A percentile compares a stretch with the other conserved stretches of the same genome.
Conservation (phyloP, 2,329 filamentous ascomycete species). For the Aspergillus sp. region DNA sequence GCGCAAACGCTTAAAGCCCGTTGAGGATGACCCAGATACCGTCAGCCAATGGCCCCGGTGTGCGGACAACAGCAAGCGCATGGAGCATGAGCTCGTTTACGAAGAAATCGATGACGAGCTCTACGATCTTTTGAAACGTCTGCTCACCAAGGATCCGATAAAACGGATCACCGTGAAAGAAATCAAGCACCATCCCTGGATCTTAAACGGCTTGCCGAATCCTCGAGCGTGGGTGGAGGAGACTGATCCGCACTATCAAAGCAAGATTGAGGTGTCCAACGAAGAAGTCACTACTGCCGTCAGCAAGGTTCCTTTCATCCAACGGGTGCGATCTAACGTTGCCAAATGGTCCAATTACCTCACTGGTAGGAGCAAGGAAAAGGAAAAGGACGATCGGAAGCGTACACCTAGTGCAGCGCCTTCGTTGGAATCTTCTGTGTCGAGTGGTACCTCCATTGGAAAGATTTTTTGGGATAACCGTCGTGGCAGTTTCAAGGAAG, state of each 20-base stretch:
- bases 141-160: conserved; percentile 85
- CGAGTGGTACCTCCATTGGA: conserved; percentile 55
- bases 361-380: conserved; percentile 41
- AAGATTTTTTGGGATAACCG: conserved; percentile 52
- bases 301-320: conserved; percentile 81
- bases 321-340: conserved; percentile 77
- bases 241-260: conserved; percentile 78
- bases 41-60: conserved; percentile 49
- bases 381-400: conserved; percentile 45
- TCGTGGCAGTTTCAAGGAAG: conserved; percentile 59
- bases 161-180: conserved; percentile 86
- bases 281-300: conserved; percentile 88
- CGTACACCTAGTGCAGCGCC: conserved; percentile 56
- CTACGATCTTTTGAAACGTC: conserved; percentile 71
- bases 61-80: conserved; percentile 67
- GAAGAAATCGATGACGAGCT: conserved; percentile 82
- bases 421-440: conserved; percentile 55
- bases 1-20: conserved; percentile 73
- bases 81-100: conserved; percentile 76
- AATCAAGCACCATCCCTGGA: conserved; percentile 93
- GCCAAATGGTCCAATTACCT: conserved; percentile 64
- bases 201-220: conserved; percentile 74
- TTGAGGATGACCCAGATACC: conserved; percentile 48
- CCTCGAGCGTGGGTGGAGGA: conserved; percentile 85
- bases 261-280: conserved; percentile 86